Conservation (phyloP, 805 yeast genomes). For the Ogataea polymorpha region DNA sequence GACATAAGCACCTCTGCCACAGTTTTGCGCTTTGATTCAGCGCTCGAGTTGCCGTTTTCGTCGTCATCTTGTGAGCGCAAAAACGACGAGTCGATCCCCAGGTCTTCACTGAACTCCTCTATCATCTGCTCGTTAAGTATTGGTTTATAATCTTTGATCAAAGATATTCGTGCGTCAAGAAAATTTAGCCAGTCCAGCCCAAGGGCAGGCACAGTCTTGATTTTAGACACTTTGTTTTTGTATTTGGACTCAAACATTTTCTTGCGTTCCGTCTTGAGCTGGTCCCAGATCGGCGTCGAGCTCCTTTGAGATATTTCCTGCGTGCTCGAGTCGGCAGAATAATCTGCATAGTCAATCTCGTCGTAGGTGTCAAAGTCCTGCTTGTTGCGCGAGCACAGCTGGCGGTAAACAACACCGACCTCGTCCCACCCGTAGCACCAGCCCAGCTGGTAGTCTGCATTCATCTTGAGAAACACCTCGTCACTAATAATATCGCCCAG, state of each 20-base stretch:
- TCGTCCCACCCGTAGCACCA: conserved; percentile 75
- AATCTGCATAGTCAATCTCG: conserved; percentile 17
- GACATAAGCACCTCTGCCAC: conserved; percentile 25
- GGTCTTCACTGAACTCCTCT: conserved; percentile 33
- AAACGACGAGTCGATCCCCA: conserved; percentile 30
- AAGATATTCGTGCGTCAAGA: conserved; percentile 46
- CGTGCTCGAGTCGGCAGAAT: background rate
- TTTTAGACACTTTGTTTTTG: conserved; percentile 32
- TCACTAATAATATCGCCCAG: conserved; percentile 31
- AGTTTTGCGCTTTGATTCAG: conserved; percentile 11
- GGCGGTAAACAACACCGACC: conserved; percentile 30
- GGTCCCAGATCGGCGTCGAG: conserved; percentile 23
- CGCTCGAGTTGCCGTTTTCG: conserved; percentile 4
- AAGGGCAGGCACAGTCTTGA: conserved; percentile 46
- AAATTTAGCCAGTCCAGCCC: conserved; percentile 55
- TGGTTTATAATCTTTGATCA: conserved; percentile 43
- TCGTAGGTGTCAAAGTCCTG: conserved; percentile 21
- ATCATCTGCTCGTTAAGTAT: conserved; percentile 33
- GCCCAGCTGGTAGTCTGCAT: conserved; percentile 64
- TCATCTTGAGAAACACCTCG: conserved; percentile 36
- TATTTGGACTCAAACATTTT: conserved; percentile 30
- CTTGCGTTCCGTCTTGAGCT: conserved; percentile 26
- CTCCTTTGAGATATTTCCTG: conserved; percentile 5
- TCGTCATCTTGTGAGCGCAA: conserved; percentile 12
- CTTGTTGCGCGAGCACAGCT: conserved; percentile 20